Evolutionary conservation across 179 eudicot genomes (phyloP).

Genomic region (Gypsophila paniculata): DNA sequence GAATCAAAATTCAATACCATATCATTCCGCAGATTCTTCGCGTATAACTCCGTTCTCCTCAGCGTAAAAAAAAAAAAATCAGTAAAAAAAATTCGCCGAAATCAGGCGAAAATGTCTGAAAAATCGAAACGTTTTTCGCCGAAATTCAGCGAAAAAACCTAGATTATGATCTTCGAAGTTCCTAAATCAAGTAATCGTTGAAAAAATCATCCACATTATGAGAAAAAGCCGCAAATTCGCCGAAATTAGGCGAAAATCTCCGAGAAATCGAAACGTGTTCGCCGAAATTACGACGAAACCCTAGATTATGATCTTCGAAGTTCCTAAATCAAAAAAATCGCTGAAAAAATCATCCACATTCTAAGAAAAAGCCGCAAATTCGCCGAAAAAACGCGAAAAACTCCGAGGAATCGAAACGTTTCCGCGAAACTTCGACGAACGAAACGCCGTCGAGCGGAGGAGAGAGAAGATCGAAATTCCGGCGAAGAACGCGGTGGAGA

Average conservation of each 20-base stretch:
- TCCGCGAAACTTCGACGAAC: neutral
- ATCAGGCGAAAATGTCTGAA: no score
- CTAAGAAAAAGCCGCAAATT: neutral
- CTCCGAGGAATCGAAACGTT: conserved; percentile 20
- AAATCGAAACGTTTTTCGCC: no score
- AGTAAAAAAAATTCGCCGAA: no score
- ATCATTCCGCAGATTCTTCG: conserved; percentile 48
- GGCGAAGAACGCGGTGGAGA: conserved; percentile 10
- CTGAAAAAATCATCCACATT: conserved; percentile 12
- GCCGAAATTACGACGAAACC: neutral
- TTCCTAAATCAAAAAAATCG: conserved; percentile 20
- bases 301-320: conserved; percentile 42
- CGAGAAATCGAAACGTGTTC: no score
- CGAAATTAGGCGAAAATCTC: no score
- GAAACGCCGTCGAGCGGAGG: neutral
- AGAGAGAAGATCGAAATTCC: conserved; percentile 17
- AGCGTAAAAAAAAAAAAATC: conserved; percentile 3
- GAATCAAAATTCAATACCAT: conserved; percentile 48
- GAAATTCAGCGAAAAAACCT: conserved; percentile 10
- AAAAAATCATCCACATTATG: neutral
- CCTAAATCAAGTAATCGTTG: conserved; percentile 20
- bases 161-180: conserved; percentile 35
- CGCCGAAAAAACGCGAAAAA: neutral
- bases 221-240: no score
- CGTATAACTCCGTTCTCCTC: conserved; percentile 44